Evolutionary conservation across 306 rosid species (phyloP), one percentile per base, ranked within the genome.

Genomic region (Aeschynomene evenia): DNA sequence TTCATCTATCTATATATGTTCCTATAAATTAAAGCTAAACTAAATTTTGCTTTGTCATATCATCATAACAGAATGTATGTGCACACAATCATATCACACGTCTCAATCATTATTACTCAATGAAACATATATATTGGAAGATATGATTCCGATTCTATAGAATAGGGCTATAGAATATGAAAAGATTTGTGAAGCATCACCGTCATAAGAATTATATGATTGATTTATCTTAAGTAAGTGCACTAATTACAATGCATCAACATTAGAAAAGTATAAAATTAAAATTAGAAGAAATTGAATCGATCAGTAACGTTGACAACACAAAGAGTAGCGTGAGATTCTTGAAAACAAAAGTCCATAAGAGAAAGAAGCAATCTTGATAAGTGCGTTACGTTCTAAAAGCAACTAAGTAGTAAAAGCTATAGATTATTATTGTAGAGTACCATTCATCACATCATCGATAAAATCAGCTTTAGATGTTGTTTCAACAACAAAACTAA

Each of bases 81-180:
- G 8, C 1, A 13, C 19, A 67, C 62, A 4, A 28, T 39, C 28
- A 9, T 21, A 58, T 51, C 70, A 34, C 52, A 52, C 59, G 63
- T 21, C 16, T 42, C 64, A 72, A 72, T 72, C 64, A 78, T 77
- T 63, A 78, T 77, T 63, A 29, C 55, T 56, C 55, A 48, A 64
- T 23, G 56, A 36, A 36, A 14, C 66, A 42, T 2, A 36, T 40
- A 12, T 4, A 11, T 9, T 5, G 15, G 53, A 63, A 71, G 73
- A 40, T 43, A 21, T 54, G 61, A 9, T 37, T 46, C 63, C 60
- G 46, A 42, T 56, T 56, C 69, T 36, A 18, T 34, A 45, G 40
- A 12, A n/a, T n/a, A n/a, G n/a, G n/a, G n/a, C n/a, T n/a, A n/a
- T n/a, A n/a, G n/a, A n/a, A n/a, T n/a, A n/a, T n/a, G n/a, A n/a